phyloP scores from a whole-genome alignment of 148 eudicot genomes.

The Hydrangea macrophylla region DNA sequence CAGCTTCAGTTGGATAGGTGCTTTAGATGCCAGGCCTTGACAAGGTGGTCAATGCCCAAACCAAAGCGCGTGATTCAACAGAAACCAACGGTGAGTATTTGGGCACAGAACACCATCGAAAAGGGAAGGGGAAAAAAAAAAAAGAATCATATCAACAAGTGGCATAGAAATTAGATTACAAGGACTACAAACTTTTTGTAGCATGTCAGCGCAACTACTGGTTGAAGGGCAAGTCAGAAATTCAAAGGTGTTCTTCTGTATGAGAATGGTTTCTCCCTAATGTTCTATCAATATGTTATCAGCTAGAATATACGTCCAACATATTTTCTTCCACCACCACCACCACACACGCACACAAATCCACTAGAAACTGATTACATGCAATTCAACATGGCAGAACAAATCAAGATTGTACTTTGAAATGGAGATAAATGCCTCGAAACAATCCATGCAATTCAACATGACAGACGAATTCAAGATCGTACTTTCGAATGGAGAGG shows the following conservation, averaged over 20 bases:
- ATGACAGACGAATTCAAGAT: too few species aligned
- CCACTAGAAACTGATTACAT: neutral
- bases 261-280: neutral
- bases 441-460: too few species aligned
- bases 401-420: too few species aligned
- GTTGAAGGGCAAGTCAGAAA: neutral
- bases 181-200: neutral
- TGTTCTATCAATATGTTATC: slow-evolving; percentile 4
- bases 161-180: neutral
- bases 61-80: neutral
- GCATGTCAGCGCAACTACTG: neutral
- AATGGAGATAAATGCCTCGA: too few species aligned
- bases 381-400: neutral
- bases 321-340: too few species aligned
- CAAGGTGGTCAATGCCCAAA: neutral
- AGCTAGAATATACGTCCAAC: too few species aligned
- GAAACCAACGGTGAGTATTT: neutral
- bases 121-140: neutral
- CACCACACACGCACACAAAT: too few species aligned
- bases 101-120: too few species aligned
- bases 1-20: neutral
- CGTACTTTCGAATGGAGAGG: neutral
- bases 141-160: neutral
- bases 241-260: neutral
- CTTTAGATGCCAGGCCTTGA: neutral